These are phyloP conservation scores for Debaryomyces nepalensis DNA, from an alignment of 1,139 yeast genomes.

Conservation along the genomic window DNA sequence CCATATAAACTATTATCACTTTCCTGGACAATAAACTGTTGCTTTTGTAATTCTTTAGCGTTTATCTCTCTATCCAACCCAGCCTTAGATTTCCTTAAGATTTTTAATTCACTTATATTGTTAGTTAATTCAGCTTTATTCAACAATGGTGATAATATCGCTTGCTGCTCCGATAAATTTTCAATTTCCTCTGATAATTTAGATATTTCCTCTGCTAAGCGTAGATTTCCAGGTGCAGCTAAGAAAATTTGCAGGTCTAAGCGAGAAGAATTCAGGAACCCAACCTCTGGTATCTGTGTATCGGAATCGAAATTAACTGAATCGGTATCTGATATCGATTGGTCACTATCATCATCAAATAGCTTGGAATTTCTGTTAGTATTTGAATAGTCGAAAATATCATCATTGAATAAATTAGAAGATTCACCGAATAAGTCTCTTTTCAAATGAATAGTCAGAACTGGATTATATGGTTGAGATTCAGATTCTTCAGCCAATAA, in stretches of 20 bases:
- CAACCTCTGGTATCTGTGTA: constrained; percentile 18
- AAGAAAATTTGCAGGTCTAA: constrained; percentile 37
- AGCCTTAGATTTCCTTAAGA: constrained; percentile 66
- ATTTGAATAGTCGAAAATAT: constrained; percentile 14
- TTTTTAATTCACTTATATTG: constrained; percentile 67
- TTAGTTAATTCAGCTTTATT: constrained; percentile 84
- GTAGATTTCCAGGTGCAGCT: constrained; percentile 73
- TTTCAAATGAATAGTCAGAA: constrained; percentile 28
- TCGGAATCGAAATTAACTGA: constrained; percentile 31
- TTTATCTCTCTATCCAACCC: constrained; percentile 73
- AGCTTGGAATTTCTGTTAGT: constrained; percentile 30
- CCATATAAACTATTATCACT: constrained; percentile 79
- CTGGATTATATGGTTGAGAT: neutral
- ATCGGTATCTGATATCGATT: constrained; percentile 39
- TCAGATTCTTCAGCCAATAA: constrained; percentile 2
- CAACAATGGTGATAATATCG: constrained; percentile 66
- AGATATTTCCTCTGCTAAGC: constrained; percentile 68
- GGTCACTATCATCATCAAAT: constrained; percentile 44
- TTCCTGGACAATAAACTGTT: constrained; percentile 83
- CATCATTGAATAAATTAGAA: constrained; percentile 32
- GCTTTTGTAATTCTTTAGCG: constrained; percentile 72
- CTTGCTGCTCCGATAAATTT: constrained; percentile 62
- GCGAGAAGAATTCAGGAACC: constrained; percentile 16
- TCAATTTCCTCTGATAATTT: constrained; percentile 62
- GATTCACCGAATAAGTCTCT: constrained; percentile 44